Percentiles rank a stretch among this genome's conserved stretches.
These are phyloP conservation scores for Dactylonectria macrodidyma DNA, from an alignment of 2,329 filamentous ascomycete genomes.

Conservation along the genomic window DNA sequence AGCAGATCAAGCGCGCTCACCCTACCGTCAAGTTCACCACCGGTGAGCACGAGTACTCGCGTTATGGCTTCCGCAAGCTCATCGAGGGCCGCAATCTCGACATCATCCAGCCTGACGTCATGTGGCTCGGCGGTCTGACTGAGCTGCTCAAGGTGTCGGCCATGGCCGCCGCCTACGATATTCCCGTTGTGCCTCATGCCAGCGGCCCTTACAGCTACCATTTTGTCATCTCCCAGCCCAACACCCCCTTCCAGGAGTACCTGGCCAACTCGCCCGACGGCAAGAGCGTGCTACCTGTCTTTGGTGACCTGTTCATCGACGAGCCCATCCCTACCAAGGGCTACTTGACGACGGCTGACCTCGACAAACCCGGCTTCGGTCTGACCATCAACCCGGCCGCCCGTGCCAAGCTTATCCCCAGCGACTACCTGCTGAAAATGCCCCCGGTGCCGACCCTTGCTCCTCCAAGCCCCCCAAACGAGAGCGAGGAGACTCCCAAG, in stretches of 20 bases:
- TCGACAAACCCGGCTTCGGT: constrained; percentile 93
- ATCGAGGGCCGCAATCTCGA: constrained; percentile 93
- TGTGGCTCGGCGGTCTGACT: constrained; percentile 96
- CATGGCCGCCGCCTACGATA: constrained; percentile 92
- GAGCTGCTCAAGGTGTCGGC: constrained; percentile 91
- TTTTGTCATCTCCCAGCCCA: constrained; percentile 93
- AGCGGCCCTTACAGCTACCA: constrained; percentile 96
- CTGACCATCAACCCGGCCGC: constrained; percentile 87
- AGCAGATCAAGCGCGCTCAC: constrained; percentile 90
- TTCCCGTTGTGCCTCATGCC: constrained; percentile 95
- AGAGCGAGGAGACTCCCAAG: constrained; percentile 36
- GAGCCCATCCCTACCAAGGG: constrained; percentile 91
- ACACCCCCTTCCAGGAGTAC: constrained; percentile 96
- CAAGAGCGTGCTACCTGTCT: constrained; percentile 90
- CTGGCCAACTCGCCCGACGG: constrained; percentile 94
- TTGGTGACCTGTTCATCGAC: constrained; percentile 90
- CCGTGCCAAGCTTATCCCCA: constrained; percentile 79
- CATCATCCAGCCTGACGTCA: constrained; percentile 95
- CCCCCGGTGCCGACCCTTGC: constrained; percentile 65
- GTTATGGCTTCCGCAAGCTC: constrained; percentile 95
- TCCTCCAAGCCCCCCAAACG: constrained; percentile 47
- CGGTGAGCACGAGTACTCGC: constrained; percentile 94
- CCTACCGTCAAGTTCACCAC: constrained; percentile 95
- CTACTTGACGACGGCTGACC: constrained; percentile 81
- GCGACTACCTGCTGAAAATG: constrained; percentile 80